Evolutionary conservation across 2,329 filamentous ascomycete species (phyloP).

Genomic region (Colletotrichum sp.): DNA sequence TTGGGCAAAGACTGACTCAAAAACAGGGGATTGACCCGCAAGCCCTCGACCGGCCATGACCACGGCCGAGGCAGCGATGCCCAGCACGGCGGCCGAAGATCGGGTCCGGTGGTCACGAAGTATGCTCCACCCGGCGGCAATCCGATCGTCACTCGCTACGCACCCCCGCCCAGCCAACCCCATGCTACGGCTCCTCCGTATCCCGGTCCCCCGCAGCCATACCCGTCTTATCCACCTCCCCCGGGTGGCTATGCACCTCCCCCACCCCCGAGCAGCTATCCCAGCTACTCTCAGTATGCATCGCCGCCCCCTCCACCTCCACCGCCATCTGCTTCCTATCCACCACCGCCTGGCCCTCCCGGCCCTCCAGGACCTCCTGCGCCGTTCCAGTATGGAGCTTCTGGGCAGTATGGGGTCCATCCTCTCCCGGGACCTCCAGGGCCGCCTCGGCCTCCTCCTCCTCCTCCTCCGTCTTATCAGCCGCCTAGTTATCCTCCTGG

Average conservation of each 20-base stretch:
- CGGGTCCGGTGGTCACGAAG: constrained; percentile 17
- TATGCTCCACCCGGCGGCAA: constrained; percentile 15
- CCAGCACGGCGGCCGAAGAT: constrained; percentile 3
- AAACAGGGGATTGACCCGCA: constrained; percentile 9
- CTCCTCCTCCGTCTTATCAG: constrained; percentile 19
- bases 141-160: constrained; percentile 21
- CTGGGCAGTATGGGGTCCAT: constrained; percentile 33
- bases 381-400: constrained; percentile 24
- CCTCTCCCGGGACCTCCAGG: constrained; percentile 26
- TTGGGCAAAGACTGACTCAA: background rate
- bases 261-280: constrained; percentile 4
- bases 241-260: background rate
- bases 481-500: background rate
- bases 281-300: background rate
- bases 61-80: background rate
- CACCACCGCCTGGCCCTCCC: background rate
- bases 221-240: constrained; percentile 8
- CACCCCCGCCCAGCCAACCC: constrained; percentile 14
- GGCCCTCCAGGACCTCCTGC: background rate
- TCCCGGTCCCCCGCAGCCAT: constrained; percentile 12
- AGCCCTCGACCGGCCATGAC: background rate
- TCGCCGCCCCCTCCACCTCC: constrained; percentile 8
- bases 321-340: constrained; percentile 1
- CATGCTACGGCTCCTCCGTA: constrained; percentile 12
- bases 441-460: constrained; percentile 14